Evolutionary conservation across 1,139 yeast genomes (phyloP).

Genomic region (Pneumocystis canis): DNA sequence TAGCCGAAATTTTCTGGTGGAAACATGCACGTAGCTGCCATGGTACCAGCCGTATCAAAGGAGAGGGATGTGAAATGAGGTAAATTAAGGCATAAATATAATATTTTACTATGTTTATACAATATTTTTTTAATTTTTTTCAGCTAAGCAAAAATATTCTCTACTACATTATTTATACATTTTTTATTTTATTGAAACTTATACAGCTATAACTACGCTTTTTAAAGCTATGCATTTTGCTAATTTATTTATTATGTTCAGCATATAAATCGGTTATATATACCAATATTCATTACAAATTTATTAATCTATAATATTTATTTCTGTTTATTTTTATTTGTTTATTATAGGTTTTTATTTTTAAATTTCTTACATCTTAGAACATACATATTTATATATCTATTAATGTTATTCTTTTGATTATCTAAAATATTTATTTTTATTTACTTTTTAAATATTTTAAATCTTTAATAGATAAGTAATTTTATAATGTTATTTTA

Average conservation of each 20-base stretch:
- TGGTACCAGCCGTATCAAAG: slow-evolving; percentile 5
- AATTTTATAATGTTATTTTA: not conserved
- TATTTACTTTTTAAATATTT: no score
- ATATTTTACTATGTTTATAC: not conserved
- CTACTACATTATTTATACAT: not conserved
- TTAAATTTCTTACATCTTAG: not conserved
- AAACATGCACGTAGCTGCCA: slow-evolving; percentile 14
- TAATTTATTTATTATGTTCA: not conserved
- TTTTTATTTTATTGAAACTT: not conserved
- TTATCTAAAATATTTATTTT: no score
- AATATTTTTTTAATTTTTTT: not conserved
- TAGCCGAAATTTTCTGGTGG: slow-evolving; percentile 16
- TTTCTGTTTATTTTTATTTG: not conserved
- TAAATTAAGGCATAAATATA: not conserved
- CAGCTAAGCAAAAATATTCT: not conserved
- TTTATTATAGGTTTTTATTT: not conserved
- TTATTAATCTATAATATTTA: not conserved
- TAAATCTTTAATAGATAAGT: no score
- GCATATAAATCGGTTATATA: not conserved
- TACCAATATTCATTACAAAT: not conserved
- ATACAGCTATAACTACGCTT: not conserved
- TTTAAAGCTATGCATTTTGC: not conserved
- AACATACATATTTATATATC: not conserved
- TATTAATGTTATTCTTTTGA: no score
- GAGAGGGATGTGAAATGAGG: slow-evolving; percentile 9